Evolutionary conservation across 2,329 filamentous ascomycete genomes (phyloP).

Genomic region (Hypoxylon sp.): DNA sequence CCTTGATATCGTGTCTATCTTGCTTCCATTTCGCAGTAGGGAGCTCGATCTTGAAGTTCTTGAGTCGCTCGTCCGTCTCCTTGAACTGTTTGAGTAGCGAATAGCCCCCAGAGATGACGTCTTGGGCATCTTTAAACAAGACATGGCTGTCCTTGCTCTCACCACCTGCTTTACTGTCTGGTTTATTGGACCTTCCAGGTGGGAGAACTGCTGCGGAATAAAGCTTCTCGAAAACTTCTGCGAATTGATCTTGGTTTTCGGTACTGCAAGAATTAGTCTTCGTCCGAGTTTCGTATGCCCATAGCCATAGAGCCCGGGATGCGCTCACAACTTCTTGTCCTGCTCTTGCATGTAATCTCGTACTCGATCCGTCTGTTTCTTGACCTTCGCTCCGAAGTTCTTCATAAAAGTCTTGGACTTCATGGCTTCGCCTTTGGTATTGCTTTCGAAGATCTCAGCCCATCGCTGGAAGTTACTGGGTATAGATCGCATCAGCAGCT

Average conservation of each 20-base stretch:
- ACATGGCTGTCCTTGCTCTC: constrained; percentile 46
- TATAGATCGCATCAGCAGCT: constrained; percentile 5
- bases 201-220: constrained; percentile 23
- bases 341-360: constrained; percentile 45
- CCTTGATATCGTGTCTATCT: constrained; percentile 54
- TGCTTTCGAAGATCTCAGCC: constrained; percentile 50
- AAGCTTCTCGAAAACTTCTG: constrained; percentile 38
- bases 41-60: constrained; percentile 46
- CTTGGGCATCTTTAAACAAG: constrained; percentile 48
- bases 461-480: constrained; percentile 49
- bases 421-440: constrained; percentile 49
- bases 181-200: not conserved
- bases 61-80: constrained; percentile 49
- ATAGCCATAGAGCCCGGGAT: not conserved
- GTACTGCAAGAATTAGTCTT: constrained; percentile 30
- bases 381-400: constrained; percentile 47
- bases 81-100: constrained; percentile 53
- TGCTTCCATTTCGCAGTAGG: constrained; percentile 53
- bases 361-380: constrained; percentile 42
- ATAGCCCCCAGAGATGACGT: constrained; percentile 44
- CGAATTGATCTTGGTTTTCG: constrained; percentile 29
- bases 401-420: constrained; percentile 53
- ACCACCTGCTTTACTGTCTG: constrained; percentile 1
- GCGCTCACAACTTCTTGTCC: constrained; percentile 52
- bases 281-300: too few relatives aligned